Base-by-base conservation (phyloP, 2,329 filamentous ascomycete genomes). In the Gremmenia infestans region DNA sequence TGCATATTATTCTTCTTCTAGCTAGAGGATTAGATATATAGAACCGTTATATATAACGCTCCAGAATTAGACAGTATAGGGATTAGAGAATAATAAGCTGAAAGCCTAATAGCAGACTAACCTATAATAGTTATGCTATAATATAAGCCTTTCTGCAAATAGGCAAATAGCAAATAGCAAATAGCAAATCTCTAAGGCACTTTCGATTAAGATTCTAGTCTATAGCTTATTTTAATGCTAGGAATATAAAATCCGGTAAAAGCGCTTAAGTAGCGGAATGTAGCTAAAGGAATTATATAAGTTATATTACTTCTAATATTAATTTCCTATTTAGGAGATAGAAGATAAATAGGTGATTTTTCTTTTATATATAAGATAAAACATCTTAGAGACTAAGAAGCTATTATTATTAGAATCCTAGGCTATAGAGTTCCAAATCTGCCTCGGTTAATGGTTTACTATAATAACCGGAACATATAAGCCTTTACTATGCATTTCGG, bases 401-500 rank as follows among this genome's bases (percentile, higher is more conserved):
- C 36, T 12, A 12, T 39, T 39, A n/a, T 39, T 9, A 39, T 39
- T 4, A 39, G 36, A 14, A n/a, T 39, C 15, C 36, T n/a, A n/a
- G n/a, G n/a, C n/a, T n/a, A n/a, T 9, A 39, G 36, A 39, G 15
- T 39, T 12, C 15, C 36, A 39, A 39, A 39, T n/a, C 36, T 39
- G 11, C 36, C 15, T 39, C 4, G 9, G 11, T 39, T 4, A 5
- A n/a, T 12, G 9, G 12, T 39, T n/a, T 14, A 9, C 36, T 5
- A 46, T 17, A 45, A 50, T 28, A 50, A 43, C 42, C 36, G 12
- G 46, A 54, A 50, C 46, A 49, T 36, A 40, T 45, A 32, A 32
- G 45, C 52, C 17, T 28, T 50, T 23, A 46, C 35, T 50, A 39
- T 55, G 37, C 37, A 55, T 51, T 55, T 55, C 53, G 47, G 48